phyloP scores from a whole-genome alignment of 2,329 filamentous ascomycete species.

The Ascochyta clinopodiicola region DNA sequence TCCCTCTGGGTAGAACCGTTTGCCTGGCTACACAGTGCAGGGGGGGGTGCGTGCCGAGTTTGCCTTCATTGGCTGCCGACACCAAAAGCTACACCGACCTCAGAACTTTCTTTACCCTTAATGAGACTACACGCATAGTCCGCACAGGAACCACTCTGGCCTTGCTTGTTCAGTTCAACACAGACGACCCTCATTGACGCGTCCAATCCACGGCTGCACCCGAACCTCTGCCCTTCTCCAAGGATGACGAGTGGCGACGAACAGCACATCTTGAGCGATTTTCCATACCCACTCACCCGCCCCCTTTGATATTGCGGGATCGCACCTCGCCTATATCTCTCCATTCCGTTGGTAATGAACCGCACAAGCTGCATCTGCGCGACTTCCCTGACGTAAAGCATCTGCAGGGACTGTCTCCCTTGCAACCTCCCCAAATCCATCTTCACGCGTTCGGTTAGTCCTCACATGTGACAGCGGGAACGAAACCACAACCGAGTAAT shows the following conservation, averaged over 20 bases:
- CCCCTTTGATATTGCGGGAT: not conserved
- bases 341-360: not conserved
- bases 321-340: not conserved
- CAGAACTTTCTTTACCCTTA: constrained; percentile 18
- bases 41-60: constrained; percentile 8
- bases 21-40: constrained; percentile 15
- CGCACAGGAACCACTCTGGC: not conserved
- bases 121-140: constrained; percentile 11
- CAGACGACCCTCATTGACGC: not conserved
- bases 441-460: not conserved
- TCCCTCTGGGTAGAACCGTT: constrained; percentile 12
- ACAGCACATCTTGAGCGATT: constrained; percentile 13
- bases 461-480: constrained; percentile 12
- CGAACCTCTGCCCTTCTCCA: not conserved
- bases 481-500: constrained; percentile 1
- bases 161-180: not conserved
- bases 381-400: constrained; percentile 1
- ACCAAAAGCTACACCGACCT: constrained; percentile 8
- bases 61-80: constrained; percentile 14
- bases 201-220: not conserved
- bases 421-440: not conserved
- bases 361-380: not conserved
- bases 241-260: constrained; percentile 10
- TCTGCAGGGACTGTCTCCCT: not conserved
- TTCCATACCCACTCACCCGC: constrained; percentile 11